Conservation (phyloP, 2,329 filamentous ascomycete species). For the Amauroascus verrucosus region DNA sequence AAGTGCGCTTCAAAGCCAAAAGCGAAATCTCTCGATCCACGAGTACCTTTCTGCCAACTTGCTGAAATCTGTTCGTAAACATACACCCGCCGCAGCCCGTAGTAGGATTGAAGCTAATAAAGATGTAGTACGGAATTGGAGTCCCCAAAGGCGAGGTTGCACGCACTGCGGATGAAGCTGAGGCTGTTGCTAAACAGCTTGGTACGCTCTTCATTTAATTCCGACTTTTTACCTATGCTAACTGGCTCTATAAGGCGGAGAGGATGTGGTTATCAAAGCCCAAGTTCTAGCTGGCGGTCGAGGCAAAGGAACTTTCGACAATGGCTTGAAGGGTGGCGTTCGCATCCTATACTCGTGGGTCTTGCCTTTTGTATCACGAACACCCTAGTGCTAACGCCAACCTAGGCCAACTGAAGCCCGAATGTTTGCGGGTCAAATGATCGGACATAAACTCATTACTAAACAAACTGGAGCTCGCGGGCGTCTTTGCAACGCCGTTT, state of each 20-base stretch:
- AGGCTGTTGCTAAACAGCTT: slow-evolving; percentile 80
- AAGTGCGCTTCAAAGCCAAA: slow-evolving; percentile 58
- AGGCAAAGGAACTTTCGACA: slow-evolving; percentile 96
- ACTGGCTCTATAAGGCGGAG: slow-evolving; percentile 45
- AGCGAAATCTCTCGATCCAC: slow-evolving; percentile 87
- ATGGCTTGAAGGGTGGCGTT: slow-evolving; percentile 97
- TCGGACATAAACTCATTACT: slow-evolving; percentile 98
- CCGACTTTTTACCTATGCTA: slow-evolving; percentile 15
- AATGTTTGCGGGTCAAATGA: slow-evolving; percentile 99
- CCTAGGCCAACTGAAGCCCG: slow-evolving; percentile 70
- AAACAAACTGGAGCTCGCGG: slow-evolving; percentile 95
- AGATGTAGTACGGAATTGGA: slow-evolving; percentile 73
- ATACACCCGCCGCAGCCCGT: neutral
- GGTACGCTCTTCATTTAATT: slow-evolving; percentile 41
- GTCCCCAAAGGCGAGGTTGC: slow-evolving; percentile 86
- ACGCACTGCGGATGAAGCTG: slow-evolving; percentile 72
- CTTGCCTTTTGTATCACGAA: neutral
- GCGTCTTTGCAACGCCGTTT: slow-evolving; percentile 92
- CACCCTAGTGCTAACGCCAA: slow-evolving; percentile 10
- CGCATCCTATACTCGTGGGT: slow-evolving; percentile 90
- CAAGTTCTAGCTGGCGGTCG: slow-evolving; percentile 96
- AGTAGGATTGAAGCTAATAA: neutral
- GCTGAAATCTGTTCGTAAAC: slow-evolving; percentile 52
- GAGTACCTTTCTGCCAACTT: slow-evolving; percentile 95
- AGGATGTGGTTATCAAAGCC: slow-evolving; percentile 99